Base-by-base conservation (phyloP, 202 grass and related monocot species). In the Brachypodium distachyon region DNA sequence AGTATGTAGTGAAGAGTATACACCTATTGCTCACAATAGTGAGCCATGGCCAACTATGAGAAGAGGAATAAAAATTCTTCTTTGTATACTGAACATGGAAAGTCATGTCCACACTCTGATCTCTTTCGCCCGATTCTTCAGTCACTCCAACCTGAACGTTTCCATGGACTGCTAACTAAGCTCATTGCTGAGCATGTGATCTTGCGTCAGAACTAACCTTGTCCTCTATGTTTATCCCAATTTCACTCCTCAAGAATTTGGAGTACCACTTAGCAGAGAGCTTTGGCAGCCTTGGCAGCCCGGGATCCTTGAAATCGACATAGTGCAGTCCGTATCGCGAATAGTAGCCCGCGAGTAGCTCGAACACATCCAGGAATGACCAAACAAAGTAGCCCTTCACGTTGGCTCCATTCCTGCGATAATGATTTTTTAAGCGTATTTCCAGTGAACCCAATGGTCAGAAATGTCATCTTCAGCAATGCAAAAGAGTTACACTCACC, bases 381-480 rank as follows among this genome's bases (percentile, higher is more conserved):
- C 89, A 96, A 68, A 90, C 84, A 48, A 96, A 96, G 49, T 90
- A 92, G 11, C 89, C 86, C 63, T 78, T 89, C 38, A 87, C 86
- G 39, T 96, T 87, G 27, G 86, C 70, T 76, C 89, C 87, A 31
- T 90, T 84, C 84, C 87, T 92, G 69, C 22, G 61, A 61, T 3
- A n/a, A 58, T 13, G 9, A 48, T 69, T 47, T 69, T 47, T 69
- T 12, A 19, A 32, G 26, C 32, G 26, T 69, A 18, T 25, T 42
- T 23, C 1, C 47, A 11, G 1, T 47, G 26, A 47, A 31, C 17
- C 65, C 27, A 68, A 68, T 68, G 41, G 65, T 25, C n/a, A 31
- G 16, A n/a, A n/a, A n/a, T n/a, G n/a, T 25, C 29, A 10, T 42
- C 22, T 54, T 72, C 17, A 28, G 50, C 33, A 4, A 64, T 28